A percentile compares a stretch with the other conserved stretches of the same genome.
Evolutionary conservation across 164 flowering plant genomes (phyloP).

Genomic region (Cinnamomum micranthum): DNA sequence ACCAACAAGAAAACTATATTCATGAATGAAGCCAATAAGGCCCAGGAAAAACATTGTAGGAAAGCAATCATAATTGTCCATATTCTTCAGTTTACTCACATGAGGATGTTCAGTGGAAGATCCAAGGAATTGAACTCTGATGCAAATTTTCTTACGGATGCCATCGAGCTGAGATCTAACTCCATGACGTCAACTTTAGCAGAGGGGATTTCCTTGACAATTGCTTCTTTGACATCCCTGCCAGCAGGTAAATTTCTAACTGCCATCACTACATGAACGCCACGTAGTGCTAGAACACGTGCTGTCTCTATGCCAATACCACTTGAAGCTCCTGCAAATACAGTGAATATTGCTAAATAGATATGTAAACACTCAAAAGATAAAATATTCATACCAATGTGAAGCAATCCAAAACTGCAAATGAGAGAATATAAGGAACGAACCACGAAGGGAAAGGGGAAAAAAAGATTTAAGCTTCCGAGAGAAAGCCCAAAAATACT

Average conservation of each 20-base stretch:
- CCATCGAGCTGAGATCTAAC: constrained; percentile 67
- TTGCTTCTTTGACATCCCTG: constrained; percentile 41
- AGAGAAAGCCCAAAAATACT: background rate
- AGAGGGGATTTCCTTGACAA: constrained; percentile 46
- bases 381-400: background rate
- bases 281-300: constrained; percentile 66
- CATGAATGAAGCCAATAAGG: background rate
- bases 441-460: background rate
- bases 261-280: constrained; percentile 71
- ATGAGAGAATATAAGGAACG: background rate
- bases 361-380: background rate
- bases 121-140: constrained; percentile 42
- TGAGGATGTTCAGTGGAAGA: constrained; percentile 59
- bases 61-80: background rate
- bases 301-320: constrained; percentile 81
- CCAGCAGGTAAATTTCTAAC: constrained; percentile 63
- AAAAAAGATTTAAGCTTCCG: too few relatives aligned
- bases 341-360: background rate
- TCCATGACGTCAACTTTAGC: constrained; percentile 77
- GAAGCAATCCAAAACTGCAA: background rate
- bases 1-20: background rate
- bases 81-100: constrained; percentile 39
- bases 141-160: constrained; percentile 64
- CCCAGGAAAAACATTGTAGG: background rate
- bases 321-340: constrained; percentile 75